Conservation (phyloP, 306 rosid species). For the Leucaena leucocephala region DNA sequence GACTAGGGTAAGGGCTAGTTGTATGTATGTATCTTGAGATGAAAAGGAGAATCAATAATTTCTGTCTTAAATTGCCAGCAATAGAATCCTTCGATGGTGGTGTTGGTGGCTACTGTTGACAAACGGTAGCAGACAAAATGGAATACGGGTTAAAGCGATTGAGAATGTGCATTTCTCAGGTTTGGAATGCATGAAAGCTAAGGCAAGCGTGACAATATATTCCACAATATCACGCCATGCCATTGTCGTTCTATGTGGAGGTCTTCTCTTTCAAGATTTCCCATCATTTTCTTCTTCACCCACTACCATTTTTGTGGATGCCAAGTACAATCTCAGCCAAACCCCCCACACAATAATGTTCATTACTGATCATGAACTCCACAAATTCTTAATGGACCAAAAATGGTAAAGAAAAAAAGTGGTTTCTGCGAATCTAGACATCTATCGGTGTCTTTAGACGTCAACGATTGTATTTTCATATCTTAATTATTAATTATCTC, state of each 20-base stretch:
- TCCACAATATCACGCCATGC: background rate
- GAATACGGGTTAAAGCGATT: constrained; percentile 24
- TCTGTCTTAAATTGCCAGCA: constrained; percentile 10
- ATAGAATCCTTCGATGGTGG: constrained; percentile 32
- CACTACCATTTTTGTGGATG: constrained; percentile 41
- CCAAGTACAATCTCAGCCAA: constrained; percentile 3
- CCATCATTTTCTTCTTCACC: constrained; percentile 33
- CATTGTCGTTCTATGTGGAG: constrained; percentile 38
- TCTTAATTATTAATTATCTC: no score
- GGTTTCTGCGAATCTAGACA: background rate
- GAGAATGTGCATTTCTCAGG: constrained; percentile 33
- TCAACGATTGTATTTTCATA: background rate
- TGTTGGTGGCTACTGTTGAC: constrained; percentile 33
- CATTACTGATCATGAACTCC: background rate
- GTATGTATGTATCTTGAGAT: background rate
- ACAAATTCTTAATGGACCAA: background rate
- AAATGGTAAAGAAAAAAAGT: background rate
- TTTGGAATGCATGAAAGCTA: constrained; percentile 38
- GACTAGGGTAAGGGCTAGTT: constrained; percentile 8
- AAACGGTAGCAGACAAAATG: constrained; percentile 41
- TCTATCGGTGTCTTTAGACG: background rate
- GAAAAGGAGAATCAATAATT: constrained; percentile 11
- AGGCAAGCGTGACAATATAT: constrained; percentile 12
- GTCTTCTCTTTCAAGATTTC: constrained; percentile 30
- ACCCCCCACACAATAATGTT: constrained; percentile 11